These are phyloP conservation scores for Carnegiea gigantea DNA, from an alignment of 179 eudicot genomes.

Conservation along the genomic window DNA sequence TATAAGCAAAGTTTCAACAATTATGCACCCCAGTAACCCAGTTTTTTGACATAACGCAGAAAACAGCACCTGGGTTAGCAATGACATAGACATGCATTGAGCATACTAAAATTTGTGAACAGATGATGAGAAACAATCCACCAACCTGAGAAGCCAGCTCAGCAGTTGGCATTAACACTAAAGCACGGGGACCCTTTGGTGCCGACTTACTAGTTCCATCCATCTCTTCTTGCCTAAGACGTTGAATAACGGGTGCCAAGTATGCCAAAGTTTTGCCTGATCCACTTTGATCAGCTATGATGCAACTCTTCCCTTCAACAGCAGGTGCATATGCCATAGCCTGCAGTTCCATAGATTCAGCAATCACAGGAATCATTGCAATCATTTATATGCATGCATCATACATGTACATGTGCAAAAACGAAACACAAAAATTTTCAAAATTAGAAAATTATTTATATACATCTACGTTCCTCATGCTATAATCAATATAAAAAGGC, in stretches of 20 bases:
- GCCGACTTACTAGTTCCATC: constrained; percentile 68
- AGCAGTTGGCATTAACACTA: constrained; percentile 90
- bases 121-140: constrained; percentile 21
- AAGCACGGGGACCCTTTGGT: constrained; percentile 76
- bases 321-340: constrained; percentile 81
- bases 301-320: constrained; percentile 70
- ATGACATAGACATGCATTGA: background rate
- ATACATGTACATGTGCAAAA: background rate
- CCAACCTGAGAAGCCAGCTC: constrained; percentile 94
- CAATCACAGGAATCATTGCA: constrained; percentile 8
- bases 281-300: constrained; percentile 98
- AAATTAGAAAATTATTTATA: background rate
- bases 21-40: background rate
- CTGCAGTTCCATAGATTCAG: constrained; percentile 38
- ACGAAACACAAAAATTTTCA: background rate
- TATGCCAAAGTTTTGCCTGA: constrained; percentile 98
- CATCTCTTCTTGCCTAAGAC: constrained; percentile 84
- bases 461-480: background rate
- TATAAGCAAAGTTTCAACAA: background rate
- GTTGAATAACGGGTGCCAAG: constrained; percentile 81
- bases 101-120: constrained; percentile 4
- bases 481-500: constrained; percentile 2
- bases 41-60: background rate
- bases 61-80: background rate
- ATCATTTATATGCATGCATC: constrained; percentile 5